A percentile compares a stretch with the other conserved stretches of the same genome.
Evolutionary conservation across 306 rosid species (phyloP).

Genomic region (Vigna angularis): DNA sequence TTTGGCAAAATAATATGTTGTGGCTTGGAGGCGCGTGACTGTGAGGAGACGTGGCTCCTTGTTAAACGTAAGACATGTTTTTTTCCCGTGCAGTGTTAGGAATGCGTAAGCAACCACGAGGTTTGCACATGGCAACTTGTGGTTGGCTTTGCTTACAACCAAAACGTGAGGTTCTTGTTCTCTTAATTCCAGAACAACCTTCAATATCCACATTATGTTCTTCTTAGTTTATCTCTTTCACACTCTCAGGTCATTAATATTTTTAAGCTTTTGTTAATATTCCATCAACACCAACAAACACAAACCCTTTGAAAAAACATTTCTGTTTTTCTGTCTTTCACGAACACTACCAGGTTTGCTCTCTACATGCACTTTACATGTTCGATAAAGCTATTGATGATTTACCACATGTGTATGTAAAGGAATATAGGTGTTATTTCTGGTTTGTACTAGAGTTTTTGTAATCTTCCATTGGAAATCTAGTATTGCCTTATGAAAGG

Average conservation of each 20-base stretch:
- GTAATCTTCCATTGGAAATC: conserved; percentile 6
- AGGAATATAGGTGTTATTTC: neutral
- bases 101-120: neutral
- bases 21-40: no score
- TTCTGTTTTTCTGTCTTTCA: conserved; percentile 28
- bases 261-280: neutral
- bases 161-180: conserved; percentile 39
- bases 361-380: conserved; percentile 15
- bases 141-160: conserved; percentile 31
- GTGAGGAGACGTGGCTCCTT: neutral
- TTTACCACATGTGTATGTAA: neutral
- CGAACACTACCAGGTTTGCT: conserved; percentile 39
- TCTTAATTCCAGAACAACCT: neutral
- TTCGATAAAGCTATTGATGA: neutral
- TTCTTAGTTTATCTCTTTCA: conserved; percentile 34
- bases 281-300: neutral
- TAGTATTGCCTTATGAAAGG: neutral
- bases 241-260: neutral
- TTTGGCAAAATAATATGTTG: no score
- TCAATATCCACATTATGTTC: conserved; percentile 37
- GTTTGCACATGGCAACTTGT: conserved; percentile 31
- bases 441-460: neutral
- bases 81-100: neutral
- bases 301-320: neutral
- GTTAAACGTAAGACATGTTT: neutral